These are phyloP conservation scores for Coemansia furcata DNA, from an alignment of 192 early-diverging fungal species.

Conservation along the genomic window DNA sequence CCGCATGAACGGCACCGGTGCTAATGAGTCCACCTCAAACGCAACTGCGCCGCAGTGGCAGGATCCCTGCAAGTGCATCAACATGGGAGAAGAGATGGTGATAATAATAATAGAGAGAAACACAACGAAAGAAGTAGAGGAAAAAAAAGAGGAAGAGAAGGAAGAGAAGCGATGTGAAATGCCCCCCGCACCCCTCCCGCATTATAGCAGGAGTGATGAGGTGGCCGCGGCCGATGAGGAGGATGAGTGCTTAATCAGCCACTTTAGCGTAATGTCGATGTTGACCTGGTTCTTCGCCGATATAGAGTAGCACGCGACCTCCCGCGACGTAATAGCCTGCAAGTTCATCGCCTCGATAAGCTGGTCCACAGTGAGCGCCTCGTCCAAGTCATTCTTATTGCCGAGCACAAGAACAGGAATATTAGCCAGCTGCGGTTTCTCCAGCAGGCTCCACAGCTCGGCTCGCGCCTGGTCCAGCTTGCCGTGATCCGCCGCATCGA, in stretches of 20 bases:
- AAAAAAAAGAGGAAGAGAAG: background rate
- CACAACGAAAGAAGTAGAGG: background rate
- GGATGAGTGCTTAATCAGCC: slow-evolving; percentile 83
- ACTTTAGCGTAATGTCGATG: slow-evolving; percentile 95
- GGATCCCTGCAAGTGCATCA: slow-evolving; percentile 58
- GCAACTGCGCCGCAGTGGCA: slow-evolving; percentile 62
- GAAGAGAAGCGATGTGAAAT: background rate
- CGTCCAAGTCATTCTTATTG: slow-evolving; percentile 96
- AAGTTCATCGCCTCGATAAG: slow-evolving; percentile 90
- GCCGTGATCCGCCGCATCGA: slow-evolving; percentile 93
- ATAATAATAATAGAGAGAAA: slow-evolving; percentile 5
- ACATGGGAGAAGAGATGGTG: background rate
- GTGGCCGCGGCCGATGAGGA: slow-evolving; percentile 22
- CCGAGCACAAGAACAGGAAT: slow-evolving; percentile 98
- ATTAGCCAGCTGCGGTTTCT: slow-evolving; percentile 88
- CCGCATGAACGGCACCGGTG: slow-evolving; percentile 57
- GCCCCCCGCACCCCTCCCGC: background rate
- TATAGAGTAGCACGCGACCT: slow-evolving; percentile 98
- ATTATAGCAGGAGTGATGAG: slow-evolving; percentile 6
- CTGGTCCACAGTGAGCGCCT: slow-evolving; percentile 82
- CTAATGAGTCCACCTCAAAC: slow-evolving; percentile 53
- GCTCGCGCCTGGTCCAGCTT: slow-evolving; percentile 90
- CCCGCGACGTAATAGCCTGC: slow-evolving; percentile 84
- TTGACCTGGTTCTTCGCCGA: slow-evolving; percentile 97
- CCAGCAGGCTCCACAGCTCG: slow-evolving; percentile 87